These are phyloP conservation scores for Raphanus raphanistrum DNA, from an alignment of 345 rosid species.

Conservation along the genomic window DNA sequence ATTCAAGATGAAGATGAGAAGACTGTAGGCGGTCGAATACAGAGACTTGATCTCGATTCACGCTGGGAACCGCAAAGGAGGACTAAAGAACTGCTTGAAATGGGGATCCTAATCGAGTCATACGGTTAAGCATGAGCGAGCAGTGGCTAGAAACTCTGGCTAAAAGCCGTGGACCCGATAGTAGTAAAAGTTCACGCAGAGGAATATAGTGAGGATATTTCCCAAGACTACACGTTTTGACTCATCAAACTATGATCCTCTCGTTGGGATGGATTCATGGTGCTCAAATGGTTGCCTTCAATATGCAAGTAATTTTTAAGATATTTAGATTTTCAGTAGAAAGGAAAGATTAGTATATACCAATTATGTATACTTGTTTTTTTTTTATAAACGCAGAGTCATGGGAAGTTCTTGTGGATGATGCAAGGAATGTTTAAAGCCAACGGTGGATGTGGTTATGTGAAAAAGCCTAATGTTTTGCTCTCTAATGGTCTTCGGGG, in stretches of 20 bases:
- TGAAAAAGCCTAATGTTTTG: conserved; percentile 74
- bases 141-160: conserved; percentile 60
- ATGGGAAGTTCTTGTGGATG: conserved; percentile 65
- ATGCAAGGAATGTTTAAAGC: conserved; percentile 93
- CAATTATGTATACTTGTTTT: not conserved
- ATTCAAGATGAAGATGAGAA: conserved; percentile 47
- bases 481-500: conserved; percentile 37
- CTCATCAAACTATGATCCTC: conserved; percentile 87
- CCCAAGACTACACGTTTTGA: conserved; percentile 72
- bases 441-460: conserved; percentile 83
- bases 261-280: conserved; percentile 87
- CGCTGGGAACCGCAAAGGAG: conserved; percentile 70
- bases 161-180: conserved; percentile 43
- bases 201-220: conserved; percentile 70
- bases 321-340: not conserved
- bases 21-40: conserved; percentile 44
- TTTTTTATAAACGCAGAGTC: conserved; percentile 46
- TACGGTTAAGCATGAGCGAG: conserved; percentile 72
- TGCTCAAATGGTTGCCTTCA: conserved; percentile 99
- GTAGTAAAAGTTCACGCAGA: conserved; percentile 76
- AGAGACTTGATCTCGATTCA: conserved; percentile 68
- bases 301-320: conserved; percentile 75
- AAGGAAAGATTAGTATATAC: not conserved
- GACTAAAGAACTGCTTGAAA: conserved; percentile 43
- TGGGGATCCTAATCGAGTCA: conserved; percentile 49